These are phyloP conservation scores for Penicillium lagena DNA, from an alignment of 495 filamentous ascomycete genomes.

Conservation along the genomic window DNA sequence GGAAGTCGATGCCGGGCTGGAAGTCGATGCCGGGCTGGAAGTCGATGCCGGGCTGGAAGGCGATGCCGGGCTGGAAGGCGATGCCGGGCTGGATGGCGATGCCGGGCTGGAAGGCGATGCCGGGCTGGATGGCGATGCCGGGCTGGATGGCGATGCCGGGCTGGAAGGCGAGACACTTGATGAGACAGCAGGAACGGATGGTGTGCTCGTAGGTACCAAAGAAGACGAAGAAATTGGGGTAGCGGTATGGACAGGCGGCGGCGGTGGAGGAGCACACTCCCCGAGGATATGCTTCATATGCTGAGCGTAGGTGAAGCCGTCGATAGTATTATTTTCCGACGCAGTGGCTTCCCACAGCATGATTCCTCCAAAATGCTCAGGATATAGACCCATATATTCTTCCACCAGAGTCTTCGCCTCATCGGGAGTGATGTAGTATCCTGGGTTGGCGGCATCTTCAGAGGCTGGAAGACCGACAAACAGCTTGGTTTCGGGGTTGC, in stretches of 20 bases:
- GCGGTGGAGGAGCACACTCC: constrained; percentile 21
- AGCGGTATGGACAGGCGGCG: constrained; percentile 6
- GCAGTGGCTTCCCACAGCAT: constrained; percentile 68
- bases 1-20: constrained; percentile 5
- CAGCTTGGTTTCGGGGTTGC: constrained; percentile 57
- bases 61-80: constrained; percentile 6
- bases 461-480: constrained; percentile 56
- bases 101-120: constrained; percentile 5
- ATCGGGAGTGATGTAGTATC: constrained; percentile 40
- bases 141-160: constrained; percentile 1
- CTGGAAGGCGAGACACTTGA: too few species aligned
- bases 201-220: too few species aligned
- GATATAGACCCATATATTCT: constrained; percentile 42
- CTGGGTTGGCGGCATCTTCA: constrained; percentile 16
- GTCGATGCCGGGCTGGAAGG: constrained; percentile 6
- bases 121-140: too few species aligned
- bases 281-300: constrained; percentile 38
- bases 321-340: constrained; percentile 39
- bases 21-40: constrained; percentile 4
- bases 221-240: constrained; percentile 6
- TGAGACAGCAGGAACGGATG: too few species aligned
- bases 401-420: constrained; percentile 44
- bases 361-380: constrained; percentile 58
- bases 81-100: constrained; percentile 7
- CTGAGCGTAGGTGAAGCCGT: constrained; percentile 36